phyloP scores from a whole-genome alignment of 441 rosid genomes.

The Populus hybrid region DNA sequence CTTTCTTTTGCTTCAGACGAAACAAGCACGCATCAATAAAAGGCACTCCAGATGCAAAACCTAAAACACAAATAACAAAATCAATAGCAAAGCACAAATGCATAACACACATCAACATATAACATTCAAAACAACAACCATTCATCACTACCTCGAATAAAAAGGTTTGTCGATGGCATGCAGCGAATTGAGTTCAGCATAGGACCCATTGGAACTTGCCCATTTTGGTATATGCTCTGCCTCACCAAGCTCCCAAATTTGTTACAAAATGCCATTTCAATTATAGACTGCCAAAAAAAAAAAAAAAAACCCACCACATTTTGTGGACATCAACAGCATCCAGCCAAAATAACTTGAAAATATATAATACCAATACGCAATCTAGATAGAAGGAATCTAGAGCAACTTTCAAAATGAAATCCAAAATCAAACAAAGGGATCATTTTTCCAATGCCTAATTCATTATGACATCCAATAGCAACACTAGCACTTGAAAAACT shows the following conservation, averaged over 20 bases:
- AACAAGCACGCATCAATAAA: conserved; percentile 55
- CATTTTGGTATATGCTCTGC: conserved; percentile 32
- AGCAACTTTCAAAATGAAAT: neutral
- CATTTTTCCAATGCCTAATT: neutral
- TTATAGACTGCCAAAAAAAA: too few species aligned
- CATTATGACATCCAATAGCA: neutral
- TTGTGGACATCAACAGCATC: neutral
- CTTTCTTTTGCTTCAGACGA: conserved; percentile 36
- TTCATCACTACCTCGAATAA: conserved; percentile 57
- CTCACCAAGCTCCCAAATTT: conserved; percentile 51
- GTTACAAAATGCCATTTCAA: conserved; percentile 22
- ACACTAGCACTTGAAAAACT: neutral
- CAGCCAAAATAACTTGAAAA: neutral
- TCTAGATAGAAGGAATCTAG: neutral
- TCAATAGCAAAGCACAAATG: neutral
- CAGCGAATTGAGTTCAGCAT: conserved; percentile 50
- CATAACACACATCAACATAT: too few species aligned
- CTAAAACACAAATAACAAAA: neutral
- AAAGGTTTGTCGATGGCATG: conserved; percentile 55
- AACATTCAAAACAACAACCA: neutral
- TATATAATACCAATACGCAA: neutral
- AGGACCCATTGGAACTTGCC: conserved; percentile 37
- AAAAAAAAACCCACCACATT: neutral
- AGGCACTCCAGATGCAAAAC: conserved; percentile 24
- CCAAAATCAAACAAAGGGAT: neutral